Base-by-base conservation (phyloP, 768 basidiomycete species). In the Termitomyces sp. region DNA sequence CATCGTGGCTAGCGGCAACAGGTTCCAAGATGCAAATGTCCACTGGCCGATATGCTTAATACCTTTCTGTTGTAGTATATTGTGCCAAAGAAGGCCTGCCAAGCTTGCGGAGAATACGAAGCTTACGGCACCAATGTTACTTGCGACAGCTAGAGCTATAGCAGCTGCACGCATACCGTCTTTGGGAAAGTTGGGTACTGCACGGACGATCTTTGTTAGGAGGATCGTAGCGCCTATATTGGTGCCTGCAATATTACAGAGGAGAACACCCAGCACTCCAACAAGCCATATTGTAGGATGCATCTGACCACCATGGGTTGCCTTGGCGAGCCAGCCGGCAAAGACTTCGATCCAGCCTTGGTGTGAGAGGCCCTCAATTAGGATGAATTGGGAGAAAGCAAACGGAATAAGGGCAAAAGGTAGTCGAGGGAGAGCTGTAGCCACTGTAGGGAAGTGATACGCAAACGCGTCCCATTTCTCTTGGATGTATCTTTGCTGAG, bases 341-440 rank as follows among this genome's bases (percentile, higher is more conserved):
- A 96, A 96, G n/a, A 96, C 81, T 7, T 85, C 80, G 7, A 96
- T 92, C 95, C 96, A 99, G n/a, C 94, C 94, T 62, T 88, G 86
- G 63, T 86, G 81, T 22, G 87, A 80, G 3, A 99, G 82, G 0
- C 81, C 91, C 69, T 96, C 91, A 58, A 97, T 92, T 57, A 99
- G 85, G 65, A 98, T 93, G 76, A 98, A 98, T 75, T 96, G 94
- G 2, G 91, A 88, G 69, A 98, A 95, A 0, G 94, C 92, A 69
- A 99, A 99, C 0, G 93, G 94, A 15, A 97, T 78, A 8, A 97
- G 84, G 11, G 86, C 82, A 62, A 95, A 86, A 0, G 95, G 96
- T 0, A 96, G 78, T 33, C 89, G 82, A 0, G 85, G 81, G 24
- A 88, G 74, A 38, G 86, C 84, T 9, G 83, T 84, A 70, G 82